Evolutionary conservation across 1,284 basidiomycete species (phyloP).

Genomic region (Apiotrichum laibachii): DNA sequence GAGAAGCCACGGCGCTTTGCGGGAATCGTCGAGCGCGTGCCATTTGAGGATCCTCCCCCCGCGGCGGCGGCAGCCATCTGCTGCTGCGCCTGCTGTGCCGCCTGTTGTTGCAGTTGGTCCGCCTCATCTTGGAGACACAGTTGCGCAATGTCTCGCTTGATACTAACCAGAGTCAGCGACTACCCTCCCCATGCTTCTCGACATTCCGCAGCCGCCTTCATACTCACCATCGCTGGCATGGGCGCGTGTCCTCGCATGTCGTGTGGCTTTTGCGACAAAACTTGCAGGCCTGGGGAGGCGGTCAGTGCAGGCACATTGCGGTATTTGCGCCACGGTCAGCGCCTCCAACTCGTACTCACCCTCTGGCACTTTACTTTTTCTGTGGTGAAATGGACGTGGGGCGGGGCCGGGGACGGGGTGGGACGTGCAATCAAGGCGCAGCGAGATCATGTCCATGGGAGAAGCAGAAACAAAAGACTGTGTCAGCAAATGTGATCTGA

Average conservation of each 20-base stretch:
- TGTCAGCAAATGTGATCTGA: background rate
- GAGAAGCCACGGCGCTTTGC: constrained; percentile 16
- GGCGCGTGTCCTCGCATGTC: constrained; percentile 22
- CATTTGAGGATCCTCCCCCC: background rate
- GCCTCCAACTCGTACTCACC: constrained; percentile 4
- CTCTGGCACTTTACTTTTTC: constrained; percentile 25
- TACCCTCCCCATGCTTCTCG: background rate
- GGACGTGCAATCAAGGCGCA: background rate
- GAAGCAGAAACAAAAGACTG: background rate
- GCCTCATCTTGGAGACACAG: constrained; percentile 21
- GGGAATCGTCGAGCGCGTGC: constrained; percentile 9
- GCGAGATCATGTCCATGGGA: background rate
- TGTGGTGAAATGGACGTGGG: constrained; percentile 1
- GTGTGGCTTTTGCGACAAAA: constrained; percentile 24
- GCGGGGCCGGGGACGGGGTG: too few relatives aligned
- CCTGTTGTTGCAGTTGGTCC: constrained; percentile 21
- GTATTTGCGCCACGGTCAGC: background rate
- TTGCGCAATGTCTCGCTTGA: constrained; percentile 25
- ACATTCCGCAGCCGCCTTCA: background rate
- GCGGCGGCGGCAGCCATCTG: constrained; percentile 11
- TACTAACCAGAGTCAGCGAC: constrained; percentile 10
- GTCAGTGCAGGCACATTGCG: constrained; percentile 1
- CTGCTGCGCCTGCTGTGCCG: constrained; percentile 19
- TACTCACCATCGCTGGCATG: constrained; percentile 23
- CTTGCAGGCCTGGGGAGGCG: constrained; percentile 19